Evolutionary conservation across 495 filamentous ascomycete species (phyloP).

Genomic region (Lasiosphaeriaceae sp.): DNA sequence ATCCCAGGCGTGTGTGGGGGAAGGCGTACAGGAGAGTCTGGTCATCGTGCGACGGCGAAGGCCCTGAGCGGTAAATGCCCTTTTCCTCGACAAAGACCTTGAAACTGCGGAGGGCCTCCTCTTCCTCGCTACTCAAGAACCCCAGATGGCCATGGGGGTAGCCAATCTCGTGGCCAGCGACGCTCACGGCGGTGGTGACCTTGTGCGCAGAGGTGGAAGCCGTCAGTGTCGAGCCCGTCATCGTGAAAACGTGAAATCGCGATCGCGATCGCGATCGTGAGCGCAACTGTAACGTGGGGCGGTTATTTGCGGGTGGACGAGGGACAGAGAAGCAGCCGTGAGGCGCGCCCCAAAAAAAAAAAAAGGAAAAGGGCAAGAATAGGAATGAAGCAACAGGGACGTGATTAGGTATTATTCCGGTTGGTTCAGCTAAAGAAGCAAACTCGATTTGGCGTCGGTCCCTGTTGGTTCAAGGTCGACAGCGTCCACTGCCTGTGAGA

Average conservation of each 20-base stretch:
- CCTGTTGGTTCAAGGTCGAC: no score
- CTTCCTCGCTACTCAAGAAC: slow-evolving; percentile 66
- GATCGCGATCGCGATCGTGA: not conserved
- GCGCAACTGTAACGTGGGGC: not conserved
- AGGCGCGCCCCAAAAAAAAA: no score
- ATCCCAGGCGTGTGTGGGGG: not conserved
- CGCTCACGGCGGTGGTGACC: slow-evolving; percentile 16
- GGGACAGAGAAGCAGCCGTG: not conserved
- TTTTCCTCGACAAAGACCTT: slow-evolving; percentile 61
- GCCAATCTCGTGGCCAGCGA: slow-evolving; percentile 41
- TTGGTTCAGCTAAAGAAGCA: no score
- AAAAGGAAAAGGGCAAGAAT: no score
- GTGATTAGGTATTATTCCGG: no score
- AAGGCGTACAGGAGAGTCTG: slow-evolving; percentile 71
- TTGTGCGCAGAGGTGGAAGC: slow-evolving; percentile 11
- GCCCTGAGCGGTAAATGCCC: slow-evolving; percentile 59
- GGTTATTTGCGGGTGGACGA: not conserved
- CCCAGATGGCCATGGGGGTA: slow-evolving; percentile 66
- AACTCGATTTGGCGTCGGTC: no score
- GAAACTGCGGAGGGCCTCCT: slow-evolving; percentile 61
- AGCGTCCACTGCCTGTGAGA: no score
- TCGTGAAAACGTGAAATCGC: no score
- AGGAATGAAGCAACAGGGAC: no score
- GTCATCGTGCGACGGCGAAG: slow-evolving; percentile 67
- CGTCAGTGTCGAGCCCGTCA: slow-evolving; percentile 7